A percentile compares a stretch with the other conserved stretches of the same genome.
These are phyloP conservation scores for Podaxis pistillaris DNA, from an alignment of 768 basidiomycete species.

Conservation along the genomic window DNA sequence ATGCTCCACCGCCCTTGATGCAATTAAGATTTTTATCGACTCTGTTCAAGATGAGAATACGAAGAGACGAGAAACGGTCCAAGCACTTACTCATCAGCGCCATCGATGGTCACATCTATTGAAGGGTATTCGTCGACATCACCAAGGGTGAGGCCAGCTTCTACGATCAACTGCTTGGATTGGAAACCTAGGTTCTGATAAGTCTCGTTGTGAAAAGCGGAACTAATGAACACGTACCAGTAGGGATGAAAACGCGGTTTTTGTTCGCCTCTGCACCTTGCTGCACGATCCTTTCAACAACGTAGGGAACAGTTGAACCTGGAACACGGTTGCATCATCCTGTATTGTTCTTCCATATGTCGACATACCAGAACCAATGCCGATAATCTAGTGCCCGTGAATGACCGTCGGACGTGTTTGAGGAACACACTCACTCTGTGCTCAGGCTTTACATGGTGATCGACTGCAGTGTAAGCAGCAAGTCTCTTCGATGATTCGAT, in stretches of 20 bases:
- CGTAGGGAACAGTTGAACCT: slow-evolving; percentile 95
- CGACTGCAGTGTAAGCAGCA: slow-evolving; percentile 94
- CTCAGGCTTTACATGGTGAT: slow-evolving; percentile 77
- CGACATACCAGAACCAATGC: slow-evolving; percentile 76
- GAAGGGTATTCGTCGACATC: slow-evolving; percentile 86
- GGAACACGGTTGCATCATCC: background rate
- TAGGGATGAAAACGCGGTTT: slow-evolving; percentile 85
- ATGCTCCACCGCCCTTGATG: slow-evolving; percentile 97
- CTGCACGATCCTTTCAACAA: slow-evolving; percentile 89
- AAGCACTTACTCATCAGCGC: slow-evolving; percentile 84
- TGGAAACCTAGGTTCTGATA: slow-evolving; percentile 67
- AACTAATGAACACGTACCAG: slow-evolving; percentile 45
- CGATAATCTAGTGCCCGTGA: slow-evolving; percentile 61
- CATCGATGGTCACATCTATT: slow-evolving; percentile 97
- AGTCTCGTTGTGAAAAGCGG: background rate
- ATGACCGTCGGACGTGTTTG: background rate
- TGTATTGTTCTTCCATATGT: background rate
- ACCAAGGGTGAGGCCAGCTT: slow-evolving; percentile 71
- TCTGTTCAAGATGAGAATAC: slow-evolving; percentile 37
- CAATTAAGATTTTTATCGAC: slow-evolving; percentile 86
- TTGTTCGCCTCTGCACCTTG: slow-evolving; percentile 78
- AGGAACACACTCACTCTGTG: slow-evolving; percentile 60
- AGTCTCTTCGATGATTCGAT: slow-evolving; percentile 86
- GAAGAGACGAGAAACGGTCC: background rate
- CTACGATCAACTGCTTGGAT: slow-evolving; percentile 91